A percentile compares a stretch with the other conserved stretches of the same genome.
These are phyloP conservation scores for Sisymbrium irio DNA, from an alignment of 345 rosid species.

Conservation along the genomic window DNA sequence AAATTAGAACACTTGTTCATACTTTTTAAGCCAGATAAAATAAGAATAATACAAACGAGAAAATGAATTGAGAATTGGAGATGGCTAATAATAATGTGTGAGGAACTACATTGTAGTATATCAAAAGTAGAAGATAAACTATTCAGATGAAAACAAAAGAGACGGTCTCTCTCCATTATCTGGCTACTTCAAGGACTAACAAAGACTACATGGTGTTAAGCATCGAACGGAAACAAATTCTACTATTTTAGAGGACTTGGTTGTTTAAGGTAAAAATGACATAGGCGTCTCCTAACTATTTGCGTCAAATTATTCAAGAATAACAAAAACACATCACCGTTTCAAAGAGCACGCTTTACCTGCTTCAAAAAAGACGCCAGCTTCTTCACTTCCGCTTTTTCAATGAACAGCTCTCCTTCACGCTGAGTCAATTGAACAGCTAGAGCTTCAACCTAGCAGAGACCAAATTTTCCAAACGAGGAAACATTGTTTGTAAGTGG, in stretches of 20 bases:
- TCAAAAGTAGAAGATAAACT: background rate
- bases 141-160: background rate
- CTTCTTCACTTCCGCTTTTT: constrained; percentile 95
- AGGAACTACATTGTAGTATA: background rate
- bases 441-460: constrained; percentile 87
- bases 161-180: background rate
- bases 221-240: background rate
- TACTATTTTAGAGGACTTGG: background rate
- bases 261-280: background rate
- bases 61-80: background rate
- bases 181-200: constrained; percentile 5
- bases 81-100: background rate
- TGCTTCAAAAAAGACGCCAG: constrained; percentile 86
- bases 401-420: constrained; percentile 93
- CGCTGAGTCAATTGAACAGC: constrained; percentile 93
- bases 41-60: background rate
- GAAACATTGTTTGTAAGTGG: background rate
- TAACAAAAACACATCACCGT: background rate
- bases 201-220: background rate
- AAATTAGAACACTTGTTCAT: constrained; percentile 1
- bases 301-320: background rate
- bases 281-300: background rate
- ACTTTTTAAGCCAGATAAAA: background rate
- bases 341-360: constrained; percentile 42
- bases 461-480: constrained; percentile 15